Evolutionary conservation across 352 stramenopile species (phyloP), one percentile per base, ranked within the genome.

Genomic region (Globisporangium spiculum): DNA sequence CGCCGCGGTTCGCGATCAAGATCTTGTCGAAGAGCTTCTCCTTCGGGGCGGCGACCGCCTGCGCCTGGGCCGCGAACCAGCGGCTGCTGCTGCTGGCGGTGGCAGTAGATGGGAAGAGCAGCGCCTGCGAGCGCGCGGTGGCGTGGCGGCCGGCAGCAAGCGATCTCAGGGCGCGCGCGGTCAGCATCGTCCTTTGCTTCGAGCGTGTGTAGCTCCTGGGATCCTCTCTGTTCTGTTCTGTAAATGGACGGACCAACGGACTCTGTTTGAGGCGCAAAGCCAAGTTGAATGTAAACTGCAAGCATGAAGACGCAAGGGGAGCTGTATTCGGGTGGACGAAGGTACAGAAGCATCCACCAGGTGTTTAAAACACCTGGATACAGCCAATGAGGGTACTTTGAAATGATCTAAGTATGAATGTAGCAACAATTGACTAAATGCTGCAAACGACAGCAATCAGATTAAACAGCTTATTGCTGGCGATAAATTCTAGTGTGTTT

Each of bases 1-100:
- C 96, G 50, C 91, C 91, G 56, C 90, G 84, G 75, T 98, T 98
- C 27, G 93, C 93, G 53, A 98, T 91, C 32, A 98, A 74, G 63
- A 98, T 96, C 75, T 98, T 97, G 72, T 95, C 82, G 66, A 97
- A 97, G 30, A 95, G 75, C 71, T 90, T 90, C 69, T 89, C 81
- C 20, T 63, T 62, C 5, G 32, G n/a, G 3, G 30, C 20, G 36
- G 60, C 62, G 10, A 54, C 30, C n/a, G 60, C 30, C 38, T 46
- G 38, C 12, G 38, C 12, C 38, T 46, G 38, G 16, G 66, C n/a
- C 48, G 48, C 50, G 27, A 66, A 72, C 30, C 41, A 27, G 32
- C 50, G 57, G 54, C 52, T 5, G 24, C 60, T 24, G 20, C 4
- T 24, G 20, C 4, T 16, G 38, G 34, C 1, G 8, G 34, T 18